Conservation (phyloP, 1,284 basidiomycete species). For the Ustilago xerochloae region DNA sequence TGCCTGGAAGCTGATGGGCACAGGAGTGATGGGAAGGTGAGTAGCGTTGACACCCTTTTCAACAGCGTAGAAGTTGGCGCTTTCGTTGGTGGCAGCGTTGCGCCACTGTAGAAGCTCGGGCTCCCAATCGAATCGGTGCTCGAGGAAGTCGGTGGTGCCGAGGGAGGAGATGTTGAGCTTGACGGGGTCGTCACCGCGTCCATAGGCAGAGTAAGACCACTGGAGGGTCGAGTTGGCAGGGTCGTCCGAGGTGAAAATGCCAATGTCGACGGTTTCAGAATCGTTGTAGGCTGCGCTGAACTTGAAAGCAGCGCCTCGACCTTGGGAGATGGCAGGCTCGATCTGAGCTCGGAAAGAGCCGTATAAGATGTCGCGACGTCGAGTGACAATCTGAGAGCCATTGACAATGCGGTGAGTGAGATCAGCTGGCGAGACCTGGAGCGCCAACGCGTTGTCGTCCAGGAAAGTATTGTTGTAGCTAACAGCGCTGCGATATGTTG, state of each 20-base stretch:
- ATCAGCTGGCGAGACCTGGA: slow-evolving; percentile 51
- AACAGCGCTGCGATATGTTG: slow-evolving; percentile 50
- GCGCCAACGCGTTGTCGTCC: slow-evolving; percentile 40
- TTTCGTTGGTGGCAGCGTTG: slow-evolving; percentile 48
- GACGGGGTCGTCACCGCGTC: slow-evolving; percentile 35
- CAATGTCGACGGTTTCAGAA: slow-evolving; percentile 44
- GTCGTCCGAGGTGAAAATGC: slow-evolving; percentile 43
- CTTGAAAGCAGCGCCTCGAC: slow-evolving; percentile 48
- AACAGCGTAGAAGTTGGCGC: slow-evolving; percentile 37
- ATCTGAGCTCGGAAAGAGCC: slow-evolving; percentile 58
- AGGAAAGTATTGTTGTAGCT: slow-evolving; percentile 57
- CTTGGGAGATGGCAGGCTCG: slow-evolving; percentile 34
- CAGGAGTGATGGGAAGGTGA: slow-evolving; percentile 42
- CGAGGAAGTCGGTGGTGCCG: slow-evolving; percentile 35
- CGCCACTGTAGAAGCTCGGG: slow-evolving; percentile 44
- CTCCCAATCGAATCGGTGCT: slow-evolving; percentile 62
- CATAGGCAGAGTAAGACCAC: slow-evolving; percentile 54
- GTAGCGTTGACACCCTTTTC: slow-evolving; percentile 41
- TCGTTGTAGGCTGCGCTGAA: slow-evolving; percentile 55
- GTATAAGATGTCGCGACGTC: slow-evolving; percentile 60
- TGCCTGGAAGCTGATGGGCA: slow-evolving; percentile 53
- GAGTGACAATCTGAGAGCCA: slow-evolving; percentile 54
- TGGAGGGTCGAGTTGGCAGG: slow-evolving; percentile 46
- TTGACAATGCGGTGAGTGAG: slow-evolving; percentile 47
- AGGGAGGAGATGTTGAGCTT: slow-evolving; percentile 49